Base-by-base conservation (phyloP, 805 yeast genomes). In the Naumovozyma baii region DNA sequence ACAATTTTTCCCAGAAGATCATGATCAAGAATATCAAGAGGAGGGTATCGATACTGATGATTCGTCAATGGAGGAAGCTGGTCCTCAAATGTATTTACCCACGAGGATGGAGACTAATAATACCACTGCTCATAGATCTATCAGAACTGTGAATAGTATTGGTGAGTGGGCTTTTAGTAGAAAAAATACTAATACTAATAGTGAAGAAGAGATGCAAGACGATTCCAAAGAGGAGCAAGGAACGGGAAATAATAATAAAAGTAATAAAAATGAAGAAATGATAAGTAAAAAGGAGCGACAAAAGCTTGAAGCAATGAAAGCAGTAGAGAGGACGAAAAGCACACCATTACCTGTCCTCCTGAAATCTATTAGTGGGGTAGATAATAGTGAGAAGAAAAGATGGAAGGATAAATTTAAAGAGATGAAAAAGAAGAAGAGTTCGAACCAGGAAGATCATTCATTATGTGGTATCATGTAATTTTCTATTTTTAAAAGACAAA, bases 281-380 rank as follows among this genome's bases (percentile, higher is more conserved):
- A 12, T 29, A 29, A 9, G 15, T 8, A 35, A 14, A 19, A 34
- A 3, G 28, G 36, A n/a, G 36, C 34, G 31, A 30, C 40, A 12
- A 42, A 34, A 17, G 29, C 26, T n/a, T 12, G 15, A 29, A 29
- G 31, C 31, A 8, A 35, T 48, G 35, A 44, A 46, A 20, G 34
- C 45, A 1, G 56, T 58, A 7, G 62, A 56, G 42, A 54, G 62
- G 41, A 48, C 60, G 30, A 50, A 52, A 40, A 57, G 61, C 42
- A 43, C 51, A 2, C 62, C 64, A 9, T 34, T 50, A 36, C 55
- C 56, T 3, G 39, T 39, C 8, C 15, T 44, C 2, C 36, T 45
- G 29, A 43, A 41, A 31, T 39, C 56, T 2, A 39, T 47, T 25
- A 51, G 52, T 34, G 43, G 43, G 19, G 35, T 43, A 15, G 50